phyloP scores from a whole-genome alignment of 306 rosid genomes.

The Castanea sativa region DNA sequence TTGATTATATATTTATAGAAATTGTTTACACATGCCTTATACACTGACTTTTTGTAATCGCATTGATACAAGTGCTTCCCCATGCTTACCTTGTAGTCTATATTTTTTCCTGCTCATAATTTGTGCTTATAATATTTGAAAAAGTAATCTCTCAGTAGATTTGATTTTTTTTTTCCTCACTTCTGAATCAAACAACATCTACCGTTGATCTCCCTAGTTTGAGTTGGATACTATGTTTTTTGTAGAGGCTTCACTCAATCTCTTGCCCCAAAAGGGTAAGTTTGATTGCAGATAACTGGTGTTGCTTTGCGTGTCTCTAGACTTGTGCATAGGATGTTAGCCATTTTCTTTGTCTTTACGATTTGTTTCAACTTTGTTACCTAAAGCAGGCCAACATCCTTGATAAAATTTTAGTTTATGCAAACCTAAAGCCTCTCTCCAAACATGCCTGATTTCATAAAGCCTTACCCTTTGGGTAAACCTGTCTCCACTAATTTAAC shows the following conservation, averaged over 20 bases:
- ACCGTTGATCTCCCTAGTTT: not conserved
- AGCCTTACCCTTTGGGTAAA: not conserved
- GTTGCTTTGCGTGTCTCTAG: not conserved
- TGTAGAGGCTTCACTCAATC: not conserved
- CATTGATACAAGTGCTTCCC: not conserved
- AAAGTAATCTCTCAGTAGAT: not conserved
- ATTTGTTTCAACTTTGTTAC: not conserved
- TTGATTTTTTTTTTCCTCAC: not conserved
- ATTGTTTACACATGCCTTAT: not conserved
- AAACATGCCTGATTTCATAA: not conserved
- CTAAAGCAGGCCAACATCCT: not conserved
- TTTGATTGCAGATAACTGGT: not conserved
- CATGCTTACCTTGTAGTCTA: too few relatives aligned
- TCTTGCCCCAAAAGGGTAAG: not conserved
- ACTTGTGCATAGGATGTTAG: not conserved
- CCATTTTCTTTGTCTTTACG: not conserved
- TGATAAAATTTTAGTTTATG: not conserved
- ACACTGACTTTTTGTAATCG: not conserved
- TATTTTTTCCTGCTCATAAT: not conserved
- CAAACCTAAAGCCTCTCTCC: not conserved
- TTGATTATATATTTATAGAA: not conserved
- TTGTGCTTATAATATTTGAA: not conserved
- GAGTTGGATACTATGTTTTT: not conserved
- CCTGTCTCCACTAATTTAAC: not conserved
- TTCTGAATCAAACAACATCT: not conserved